phyloP scores from a whole-genome alignment of 208 protist species.

The Leishmania braziliensis region DNA sequence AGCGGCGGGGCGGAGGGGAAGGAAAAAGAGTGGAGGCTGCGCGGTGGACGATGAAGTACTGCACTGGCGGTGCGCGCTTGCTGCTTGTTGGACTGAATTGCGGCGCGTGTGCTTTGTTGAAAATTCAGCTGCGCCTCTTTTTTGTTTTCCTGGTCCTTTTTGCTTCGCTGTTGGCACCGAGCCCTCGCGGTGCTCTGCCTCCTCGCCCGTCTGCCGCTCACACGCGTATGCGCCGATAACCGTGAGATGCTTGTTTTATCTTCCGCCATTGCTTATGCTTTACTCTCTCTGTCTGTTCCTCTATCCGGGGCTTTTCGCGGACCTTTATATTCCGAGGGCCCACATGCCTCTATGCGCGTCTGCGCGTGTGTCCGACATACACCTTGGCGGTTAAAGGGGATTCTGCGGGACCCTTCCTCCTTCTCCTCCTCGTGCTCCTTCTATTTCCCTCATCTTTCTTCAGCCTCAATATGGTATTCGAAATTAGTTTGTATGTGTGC shows the following conservation, averaged over 20 bases:
- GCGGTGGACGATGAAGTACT: too few relatives aligned
- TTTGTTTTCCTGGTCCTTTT: neutral
- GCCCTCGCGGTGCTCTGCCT: neutral
- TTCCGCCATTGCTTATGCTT: neutral
- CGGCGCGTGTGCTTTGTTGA: neutral
- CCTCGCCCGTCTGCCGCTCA: neutral
- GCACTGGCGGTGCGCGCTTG: too few relatives aligned
- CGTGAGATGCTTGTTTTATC: neutral
- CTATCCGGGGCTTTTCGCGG: neutral
- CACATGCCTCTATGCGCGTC: neutral
- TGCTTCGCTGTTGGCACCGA: neutral
- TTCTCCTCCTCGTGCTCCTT: neutral
- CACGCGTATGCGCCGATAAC: neutral
- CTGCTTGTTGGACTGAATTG: neutral
- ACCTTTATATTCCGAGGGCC: neutral
- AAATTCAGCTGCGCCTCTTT: too few relatives aligned
- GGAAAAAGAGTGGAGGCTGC: too few relatives aligned
- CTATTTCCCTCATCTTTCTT: too few relatives aligned
- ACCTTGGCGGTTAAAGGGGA: neutral
- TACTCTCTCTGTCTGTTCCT: neutral
- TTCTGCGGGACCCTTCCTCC: neutral
- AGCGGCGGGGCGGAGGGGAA: too few relatives aligned
- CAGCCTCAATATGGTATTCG: too few relatives aligned
- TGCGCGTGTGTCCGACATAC: neutral
- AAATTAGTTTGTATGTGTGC: neutral